phyloP scores from a whole-genome alignment of 177 flowering plant species.

The Vitis hybrid region DNA sequence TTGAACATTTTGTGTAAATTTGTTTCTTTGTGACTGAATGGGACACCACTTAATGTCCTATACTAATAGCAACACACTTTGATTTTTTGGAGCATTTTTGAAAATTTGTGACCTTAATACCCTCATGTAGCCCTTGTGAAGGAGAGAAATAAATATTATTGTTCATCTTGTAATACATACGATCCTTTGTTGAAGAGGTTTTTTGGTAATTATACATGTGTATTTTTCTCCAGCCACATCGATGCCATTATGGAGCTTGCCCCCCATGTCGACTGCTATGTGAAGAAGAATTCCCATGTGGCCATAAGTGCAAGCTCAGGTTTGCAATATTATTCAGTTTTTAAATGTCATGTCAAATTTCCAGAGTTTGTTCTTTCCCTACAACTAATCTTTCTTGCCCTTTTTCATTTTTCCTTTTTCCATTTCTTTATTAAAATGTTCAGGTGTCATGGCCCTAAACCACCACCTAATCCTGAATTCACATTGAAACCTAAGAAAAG shows the following conservation, averaged over 20 bases:
- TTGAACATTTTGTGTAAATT: too few relatives aligned
- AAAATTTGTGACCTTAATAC: too few relatives aligned
- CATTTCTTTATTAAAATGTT: slow-evolving; percentile 6
- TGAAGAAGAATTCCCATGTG: slow-evolving; percentile 75
- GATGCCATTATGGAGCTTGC: slow-evolving; percentile 95
- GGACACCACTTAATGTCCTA: not conserved
- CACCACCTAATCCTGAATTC: slow-evolving; percentile 84
- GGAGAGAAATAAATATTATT: not conserved
- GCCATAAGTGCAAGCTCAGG: slow-evolving; percentile 84
- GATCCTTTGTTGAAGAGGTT: not conserved
- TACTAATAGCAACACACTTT: not conserved
- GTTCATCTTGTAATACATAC: not conserved
- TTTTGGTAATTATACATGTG: not conserved
- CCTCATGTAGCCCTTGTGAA: too few relatives aligned
- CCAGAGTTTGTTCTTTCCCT: not conserved
- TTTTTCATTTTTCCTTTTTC: slow-evolving; percentile 2
- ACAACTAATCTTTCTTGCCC: slow-evolving; percentile 3
- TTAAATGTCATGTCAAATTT: not conserved
- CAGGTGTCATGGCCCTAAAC: slow-evolving; percentile 93
- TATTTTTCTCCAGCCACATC: slow-evolving; percentile 63
- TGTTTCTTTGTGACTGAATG: too few relatives aligned
- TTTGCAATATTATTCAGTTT: slow-evolving; percentile 18
- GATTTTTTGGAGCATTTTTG: not conserved
- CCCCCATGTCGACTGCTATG: slow-evolving; percentile 76
- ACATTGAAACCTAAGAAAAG: slow-evolving; percentile 83